Conservation (phyloP, 164 flowering plant species). For the Nymphaea thermarum region DNA sequence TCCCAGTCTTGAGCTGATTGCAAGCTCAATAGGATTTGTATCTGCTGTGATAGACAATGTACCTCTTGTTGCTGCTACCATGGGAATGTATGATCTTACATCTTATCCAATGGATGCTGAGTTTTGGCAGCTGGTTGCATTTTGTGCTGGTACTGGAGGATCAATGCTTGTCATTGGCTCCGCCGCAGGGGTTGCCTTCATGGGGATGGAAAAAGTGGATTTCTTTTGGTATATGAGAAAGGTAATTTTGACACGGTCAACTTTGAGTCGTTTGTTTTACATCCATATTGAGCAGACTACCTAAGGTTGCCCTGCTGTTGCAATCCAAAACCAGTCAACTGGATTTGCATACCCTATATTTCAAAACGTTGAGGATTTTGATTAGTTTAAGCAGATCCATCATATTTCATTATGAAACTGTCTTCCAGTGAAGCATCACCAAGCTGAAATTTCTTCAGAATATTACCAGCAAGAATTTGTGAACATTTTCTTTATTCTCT, state of each 20-base stretch:
- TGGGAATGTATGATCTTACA: conserved; percentile 94
- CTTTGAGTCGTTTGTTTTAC: neutral
- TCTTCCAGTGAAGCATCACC: no score
- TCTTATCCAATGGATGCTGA: conserved; percentile 81
- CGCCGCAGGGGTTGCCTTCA: conserved; percentile 99
- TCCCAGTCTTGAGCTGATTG: conserved; percentile 65
- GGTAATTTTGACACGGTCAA: conserved; percentile 26
- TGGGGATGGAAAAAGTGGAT: conserved; percentile 97
- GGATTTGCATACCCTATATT: no score
- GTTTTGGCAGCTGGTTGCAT: conserved; percentile 92
- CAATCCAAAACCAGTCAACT: neutral
- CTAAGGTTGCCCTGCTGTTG: neutral
- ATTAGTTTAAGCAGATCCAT: neutral
- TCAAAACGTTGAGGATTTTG: neutral
- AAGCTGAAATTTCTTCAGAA: no score
- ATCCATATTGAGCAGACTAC: neutral
- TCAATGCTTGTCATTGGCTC: conserved; percentile 95
- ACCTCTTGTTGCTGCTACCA: conserved; percentile 91
- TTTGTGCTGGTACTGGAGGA: conserved; percentile 96
- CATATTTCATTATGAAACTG: neutral
- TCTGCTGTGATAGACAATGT: conserved; percentile 96
- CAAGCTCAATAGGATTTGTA: conserved; percentile 84
- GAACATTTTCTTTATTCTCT: neutral
- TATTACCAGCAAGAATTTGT: neutral
- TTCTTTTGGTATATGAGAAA: conserved; percentile 95